Evolutionary conservation across 2,329 filamentous ascomycete genomes (phyloP).

Genomic region (Neonectria hederae): DNA sequence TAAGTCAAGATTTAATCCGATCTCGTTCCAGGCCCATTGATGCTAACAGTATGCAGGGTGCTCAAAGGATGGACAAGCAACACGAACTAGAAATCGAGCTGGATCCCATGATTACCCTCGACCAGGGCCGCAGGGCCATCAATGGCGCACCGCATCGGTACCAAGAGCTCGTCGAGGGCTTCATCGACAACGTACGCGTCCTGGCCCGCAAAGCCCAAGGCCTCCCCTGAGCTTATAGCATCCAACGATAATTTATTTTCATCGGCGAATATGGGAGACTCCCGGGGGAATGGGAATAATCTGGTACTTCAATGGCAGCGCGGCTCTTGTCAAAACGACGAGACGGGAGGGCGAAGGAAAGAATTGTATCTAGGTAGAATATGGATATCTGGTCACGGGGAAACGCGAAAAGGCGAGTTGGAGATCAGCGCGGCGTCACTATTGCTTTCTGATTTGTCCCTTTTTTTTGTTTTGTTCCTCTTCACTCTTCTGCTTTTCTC

Average conservation of each 20-base stretch:
- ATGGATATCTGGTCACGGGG: constrained; percentile 17
- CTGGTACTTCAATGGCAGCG: not conserved
- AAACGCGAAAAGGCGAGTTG: constrained; percentile 22
- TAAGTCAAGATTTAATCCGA: constrained; percentile 41
- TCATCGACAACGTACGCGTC: constrained; percentile 77
- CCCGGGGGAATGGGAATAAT: constrained; percentile 3
- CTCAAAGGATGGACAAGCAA: constrained; percentile 65
- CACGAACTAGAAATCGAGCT: constrained; percentile 87
- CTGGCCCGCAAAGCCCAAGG: constrained; percentile 59
- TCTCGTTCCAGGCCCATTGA: not conserved
- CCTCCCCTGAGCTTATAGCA: constrained; percentile 29
- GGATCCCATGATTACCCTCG: constrained; percentile 67
- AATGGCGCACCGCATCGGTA: constrained; percentile 66
- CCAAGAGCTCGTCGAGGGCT: constrained; percentile 73
- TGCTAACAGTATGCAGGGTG: constrained; percentile 44
- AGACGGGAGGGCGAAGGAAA: constrained; percentile 2
- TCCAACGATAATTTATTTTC: constrained; percentile 1
- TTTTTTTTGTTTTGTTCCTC: constrained; percentile 16
- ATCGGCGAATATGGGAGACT: constrained; percentile 4
- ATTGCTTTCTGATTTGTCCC: constrained; percentile 17
- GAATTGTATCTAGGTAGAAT: constrained; percentile 26
- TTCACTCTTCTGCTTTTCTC: constrained; percentile 13
- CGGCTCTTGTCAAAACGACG: not conserved
- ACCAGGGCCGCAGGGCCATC: constrained; percentile 69
- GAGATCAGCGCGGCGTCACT: constrained; percentile 33